Evolutionary conservation across 352 stramenopile species (phyloP).

Genomic region (Phytophthora crassamura): DNA sequence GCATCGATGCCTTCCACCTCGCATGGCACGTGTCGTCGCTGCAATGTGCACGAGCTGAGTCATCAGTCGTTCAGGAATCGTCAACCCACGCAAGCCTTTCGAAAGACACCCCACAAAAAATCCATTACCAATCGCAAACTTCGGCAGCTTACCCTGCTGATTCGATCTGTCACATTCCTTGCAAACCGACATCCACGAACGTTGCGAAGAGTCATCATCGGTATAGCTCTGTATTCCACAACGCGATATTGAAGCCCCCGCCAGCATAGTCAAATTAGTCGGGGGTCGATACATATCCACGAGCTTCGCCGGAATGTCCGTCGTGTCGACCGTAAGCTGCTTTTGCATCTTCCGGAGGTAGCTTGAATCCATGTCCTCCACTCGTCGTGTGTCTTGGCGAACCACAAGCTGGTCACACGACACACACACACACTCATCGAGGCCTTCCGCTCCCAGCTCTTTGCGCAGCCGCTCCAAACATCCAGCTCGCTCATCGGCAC

Average conservation of each 20-base stretch:
- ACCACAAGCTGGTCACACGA: constrained; percentile 1
- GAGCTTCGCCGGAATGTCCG: background rate
- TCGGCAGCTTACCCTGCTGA: background rate
- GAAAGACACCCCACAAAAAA: constrained; percentile 7
- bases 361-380: background rate
- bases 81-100: background rate
- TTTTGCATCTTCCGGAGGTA: constrained; percentile 6
- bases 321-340: background rate
- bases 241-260: background rate
- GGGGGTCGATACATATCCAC: constrained; percentile 5
- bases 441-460: background rate
- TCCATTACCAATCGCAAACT: constrained; percentile 12
- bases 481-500: background rate
- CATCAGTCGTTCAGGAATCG: constrained; percentile 8
- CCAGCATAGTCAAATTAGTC: background rate
- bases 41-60: constrained; percentile 5
- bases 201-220: background rate
- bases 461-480: background rate
- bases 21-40: constrained; percentile 14
- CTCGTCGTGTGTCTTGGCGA: background rate
- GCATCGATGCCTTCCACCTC: constrained; percentile 4
- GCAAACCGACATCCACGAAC: constrained; percentile 6
- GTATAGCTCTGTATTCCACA: constrained; percentile 7
- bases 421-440: constrained; percentile 9
- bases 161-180: constrained; percentile 8